These are phyloP conservation scores for Cladorrhinum sp. DNA, from an alignment of 2,329 filamentous ascomycete species.

Conservation along the genomic window DNA sequence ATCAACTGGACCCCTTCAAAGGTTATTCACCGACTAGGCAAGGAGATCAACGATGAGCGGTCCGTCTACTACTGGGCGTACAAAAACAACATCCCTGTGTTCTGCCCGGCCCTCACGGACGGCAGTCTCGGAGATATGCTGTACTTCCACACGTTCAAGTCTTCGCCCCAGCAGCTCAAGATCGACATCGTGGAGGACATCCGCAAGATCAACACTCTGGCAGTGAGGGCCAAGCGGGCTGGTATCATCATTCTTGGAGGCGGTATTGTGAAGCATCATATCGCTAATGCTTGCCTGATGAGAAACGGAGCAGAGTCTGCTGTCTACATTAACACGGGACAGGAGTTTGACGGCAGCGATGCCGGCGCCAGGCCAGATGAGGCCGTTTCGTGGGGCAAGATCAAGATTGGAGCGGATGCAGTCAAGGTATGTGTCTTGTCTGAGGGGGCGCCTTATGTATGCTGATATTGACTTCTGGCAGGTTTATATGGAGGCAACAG, in stretches of 20 bases:
- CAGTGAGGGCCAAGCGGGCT: constrained; percentile 79
- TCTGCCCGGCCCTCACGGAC: constrained; percentile 93
- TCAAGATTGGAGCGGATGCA: constrained; percentile 80
- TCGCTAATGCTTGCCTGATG: constrained; percentile 97
- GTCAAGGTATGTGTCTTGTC: constrained; percentile 66
- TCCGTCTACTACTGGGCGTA: constrained; percentile 97
- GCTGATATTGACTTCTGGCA: constrained; percentile 27
- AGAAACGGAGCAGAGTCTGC: constrained; percentile 94
- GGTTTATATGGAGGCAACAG: constrained; percentile 64
- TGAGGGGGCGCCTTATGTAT: neutral
- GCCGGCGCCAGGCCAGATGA: constrained; percentile 93
- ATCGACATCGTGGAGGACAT: constrained; percentile 95
- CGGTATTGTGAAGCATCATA: constrained; percentile 96
- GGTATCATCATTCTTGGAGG: constrained; percentile 96
- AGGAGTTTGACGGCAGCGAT: constrained; percentile 97
- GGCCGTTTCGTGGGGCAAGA: constrained; percentile 98
- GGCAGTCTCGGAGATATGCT: constrained; percentile 96
- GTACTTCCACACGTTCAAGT: constrained; percentile 95
- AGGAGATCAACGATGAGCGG: constrained; percentile 88
- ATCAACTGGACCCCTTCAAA: constrained; percentile 93
- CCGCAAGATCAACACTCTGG: constrained; percentile 85
- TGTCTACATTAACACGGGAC: constrained; percentile 95
- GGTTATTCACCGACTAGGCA: constrained; percentile 83
- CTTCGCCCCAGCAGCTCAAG: constrained; percentile 74
- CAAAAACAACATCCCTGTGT: constrained; percentile 94